phyloP scores from a whole-genome alignment of 2,329 filamentous ascomycete species.

The Beauveria scarabaeidicola region DNA sequence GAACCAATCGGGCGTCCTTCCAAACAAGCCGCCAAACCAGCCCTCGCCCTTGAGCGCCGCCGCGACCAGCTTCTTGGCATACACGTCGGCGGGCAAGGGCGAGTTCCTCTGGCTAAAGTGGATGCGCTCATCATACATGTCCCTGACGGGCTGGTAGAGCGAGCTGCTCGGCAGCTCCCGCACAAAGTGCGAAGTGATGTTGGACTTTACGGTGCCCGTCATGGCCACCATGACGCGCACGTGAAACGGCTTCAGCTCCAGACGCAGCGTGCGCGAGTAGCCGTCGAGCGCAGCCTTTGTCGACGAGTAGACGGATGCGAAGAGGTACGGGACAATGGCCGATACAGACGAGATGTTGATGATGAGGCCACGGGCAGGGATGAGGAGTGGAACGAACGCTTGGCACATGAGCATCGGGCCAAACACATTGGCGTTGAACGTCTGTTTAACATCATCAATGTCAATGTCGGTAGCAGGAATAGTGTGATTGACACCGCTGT shows the following conservation, averaged over 20 bases:
- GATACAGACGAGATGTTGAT: constrained; percentile 49
- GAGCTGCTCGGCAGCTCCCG: constrained; percentile 36
- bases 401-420: constrained; percentile 48
- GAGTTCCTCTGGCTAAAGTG: constrained; percentile 39
- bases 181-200: constrained; percentile 36
- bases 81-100: constrained; percentile 35
- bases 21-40: constrained; percentile 16
- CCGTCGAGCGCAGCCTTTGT: constrained; percentile 45
- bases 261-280: constrained; percentile 45
- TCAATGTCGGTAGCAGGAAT: constrained; percentile 45
- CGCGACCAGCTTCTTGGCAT: constrained; percentile 34
- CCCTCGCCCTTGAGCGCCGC: constrained; percentile 34
- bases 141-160: constrained; percentile 37
- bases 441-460: constrained; percentile 42
- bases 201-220: constrained; percentile 44
- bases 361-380: constrained; percentile 41
- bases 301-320: constrained; percentile 45
- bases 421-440: constrained; percentile 50
- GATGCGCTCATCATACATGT: constrained; percentile 38
- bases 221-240: constrained; percentile 51
- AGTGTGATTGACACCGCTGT: constrained; percentile 34
- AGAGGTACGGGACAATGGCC: constrained; percentile 42
- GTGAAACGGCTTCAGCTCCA: constrained; percentile 45
- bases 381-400: constrained; percentile 40
- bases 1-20: constrained; percentile 17